Percentiles rank a stretch among this genome's conserved stretches.
These are phyloP conservation scores for Candida manassasensis DNA, from an alignment of 805 yeast genomes.

Conservation along the genomic window DNA sequence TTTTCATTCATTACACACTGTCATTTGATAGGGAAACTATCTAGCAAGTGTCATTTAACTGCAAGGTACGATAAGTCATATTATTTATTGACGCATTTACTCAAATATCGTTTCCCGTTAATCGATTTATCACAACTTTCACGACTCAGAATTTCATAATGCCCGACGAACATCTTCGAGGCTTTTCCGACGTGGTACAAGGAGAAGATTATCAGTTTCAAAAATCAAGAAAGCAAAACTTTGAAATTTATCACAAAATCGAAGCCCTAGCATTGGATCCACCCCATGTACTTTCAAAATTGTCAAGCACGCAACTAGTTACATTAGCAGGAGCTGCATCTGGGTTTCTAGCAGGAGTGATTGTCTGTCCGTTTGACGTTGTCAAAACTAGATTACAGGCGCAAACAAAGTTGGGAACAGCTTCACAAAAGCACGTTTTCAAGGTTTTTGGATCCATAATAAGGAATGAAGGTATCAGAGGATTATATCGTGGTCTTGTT, in stretches of 20 bases:
- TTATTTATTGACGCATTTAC: too few species aligned
- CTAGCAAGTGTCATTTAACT: too few species aligned
- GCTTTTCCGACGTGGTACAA: constrained; percentile 34
- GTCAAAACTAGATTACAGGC: constrained; percentile 94
- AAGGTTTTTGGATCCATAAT: constrained; percentile 65
- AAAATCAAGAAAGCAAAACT: constrained; percentile 14
- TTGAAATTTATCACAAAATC: constrained; percentile 20
- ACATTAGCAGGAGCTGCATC: constrained; percentile 92
- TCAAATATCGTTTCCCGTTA: too few species aligned
- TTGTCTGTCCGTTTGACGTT: constrained; percentile 94
- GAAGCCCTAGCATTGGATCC: constrained; percentile 15
- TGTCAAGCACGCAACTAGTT: constrained; percentile 52
- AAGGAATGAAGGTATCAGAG: constrained; percentile 74
- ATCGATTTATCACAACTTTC: too few species aligned
- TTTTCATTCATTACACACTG: too few species aligned
- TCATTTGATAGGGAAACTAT: too few species aligned
- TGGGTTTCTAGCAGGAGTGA: constrained; percentile 83
- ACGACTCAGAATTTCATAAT: too few species aligned
- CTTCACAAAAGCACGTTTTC: constrained; percentile 18
- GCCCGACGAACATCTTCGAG: constrained; percentile 8
- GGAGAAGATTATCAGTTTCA: constrained; percentile 36
- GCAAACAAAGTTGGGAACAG: constrained; percentile 51
- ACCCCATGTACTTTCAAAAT: constrained; percentile 17
- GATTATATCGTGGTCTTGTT: constrained; percentile 83
- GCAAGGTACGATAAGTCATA: too few species aligned